Evolutionary conservation across 1,139 yeast genomes (phyloP).

Genomic region (Kurtzmaniella quercitrusa): DNA sequence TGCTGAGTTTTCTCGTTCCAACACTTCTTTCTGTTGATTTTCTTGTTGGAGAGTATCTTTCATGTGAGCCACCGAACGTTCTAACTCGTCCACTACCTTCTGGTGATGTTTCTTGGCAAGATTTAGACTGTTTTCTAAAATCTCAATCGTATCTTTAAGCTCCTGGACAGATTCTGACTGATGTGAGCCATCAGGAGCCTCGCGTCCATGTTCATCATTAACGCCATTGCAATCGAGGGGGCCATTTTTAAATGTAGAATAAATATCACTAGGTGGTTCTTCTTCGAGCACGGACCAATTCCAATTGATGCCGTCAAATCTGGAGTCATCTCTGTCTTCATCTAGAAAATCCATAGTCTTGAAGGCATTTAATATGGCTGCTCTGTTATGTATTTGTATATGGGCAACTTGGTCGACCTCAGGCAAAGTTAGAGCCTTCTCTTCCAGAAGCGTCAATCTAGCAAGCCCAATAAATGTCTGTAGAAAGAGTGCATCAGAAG

Average conservation of each 20-base stretch:
- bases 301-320: neutral
- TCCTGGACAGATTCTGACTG: slow-evolving; percentile 19
- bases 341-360: neutral
- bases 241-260: neutral
- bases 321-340: neutral
- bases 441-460: neutral
- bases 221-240: neutral
- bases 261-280: neutral
- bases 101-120: slow-evolving; percentile 28
- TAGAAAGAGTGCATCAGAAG: slow-evolving; percentile 1
- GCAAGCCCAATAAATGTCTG: slow-evolving; percentile 7
- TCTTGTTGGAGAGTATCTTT: slow-evolving; percentile 17
- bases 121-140: slow-evolving; percentile 38
- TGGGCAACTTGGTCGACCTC: too few relatives aligned
- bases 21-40: slow-evolving; percentile 12
- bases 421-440: too few relatives aligned
- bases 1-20: slow-evolving; percentile 15
- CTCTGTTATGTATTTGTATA: neutral
- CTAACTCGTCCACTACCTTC: slow-evolving; percentile 20
- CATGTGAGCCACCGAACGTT: slow-evolving; percentile 18
- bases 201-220: too few relatives aligned
- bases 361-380: neutral
- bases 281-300: neutral
- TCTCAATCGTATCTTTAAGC: slow-evolving; percentile 36
- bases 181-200: neutral